These are phyloP conservation scores for Xylariaceae sp. DNA, from an alignment of 2,329 filamentous ascomycete genomes.

Conservation along the genomic window DNA sequence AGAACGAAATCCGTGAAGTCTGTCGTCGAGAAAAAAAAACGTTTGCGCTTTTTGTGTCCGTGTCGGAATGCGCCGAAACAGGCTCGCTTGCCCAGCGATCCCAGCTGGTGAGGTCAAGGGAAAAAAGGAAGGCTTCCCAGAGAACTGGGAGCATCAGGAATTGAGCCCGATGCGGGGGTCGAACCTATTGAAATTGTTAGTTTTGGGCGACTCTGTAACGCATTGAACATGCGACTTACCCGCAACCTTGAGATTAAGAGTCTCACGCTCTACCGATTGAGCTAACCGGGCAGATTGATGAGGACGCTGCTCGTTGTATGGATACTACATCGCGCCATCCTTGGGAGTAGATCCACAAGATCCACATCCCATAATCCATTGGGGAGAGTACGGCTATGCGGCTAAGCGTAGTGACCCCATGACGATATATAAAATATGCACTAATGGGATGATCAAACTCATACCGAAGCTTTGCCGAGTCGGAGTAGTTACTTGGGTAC, in stretches of 20 bases:
- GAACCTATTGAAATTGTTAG: conserved; percentile 25
- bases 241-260: conserved; percentile 50
- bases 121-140: conserved; percentile 3
- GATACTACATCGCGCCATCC: not conserved
- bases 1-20: too few relatives aligned
- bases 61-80: too few relatives aligned
- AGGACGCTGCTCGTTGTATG: not conserved
- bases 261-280: conserved; percentile 71
- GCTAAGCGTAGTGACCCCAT: too few relatives aligned
- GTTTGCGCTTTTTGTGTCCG: too few relatives aligned
- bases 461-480: not conserved
- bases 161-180: conserved; percentile 48
- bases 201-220: not conserved
- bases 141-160: conserved; percentile 19
- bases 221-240: conserved; percentile 19
- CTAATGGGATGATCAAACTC: not conserved
- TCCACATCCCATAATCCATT: not conserved
- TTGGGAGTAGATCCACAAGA: not conserved
- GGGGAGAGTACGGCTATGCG: too few relatives aligned
- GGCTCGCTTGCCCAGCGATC: too few relatives aligned
- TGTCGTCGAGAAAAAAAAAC: too few relatives aligned
- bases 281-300: conserved; percentile 49
- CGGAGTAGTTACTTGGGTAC: not conserved
- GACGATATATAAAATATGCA: too few relatives aligned
- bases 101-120: not conserved